Conservation (phyloP, 257 asterid genomes). For the Solanum microdontum region DNA sequence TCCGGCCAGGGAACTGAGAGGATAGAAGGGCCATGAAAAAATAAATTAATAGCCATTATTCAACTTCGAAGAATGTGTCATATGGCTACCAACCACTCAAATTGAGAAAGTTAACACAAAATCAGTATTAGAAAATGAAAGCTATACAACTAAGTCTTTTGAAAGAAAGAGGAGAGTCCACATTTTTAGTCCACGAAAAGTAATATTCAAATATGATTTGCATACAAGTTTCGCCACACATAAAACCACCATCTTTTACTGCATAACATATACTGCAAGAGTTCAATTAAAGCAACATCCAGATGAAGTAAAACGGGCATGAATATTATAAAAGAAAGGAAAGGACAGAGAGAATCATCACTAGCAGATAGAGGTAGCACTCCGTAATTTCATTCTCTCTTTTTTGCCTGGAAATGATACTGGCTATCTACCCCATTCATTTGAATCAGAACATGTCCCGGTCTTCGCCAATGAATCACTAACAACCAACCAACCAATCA, state of each 20-base stretch:
- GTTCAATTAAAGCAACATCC: neutral
- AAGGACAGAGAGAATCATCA: neutral
- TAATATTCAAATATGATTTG: neutral
- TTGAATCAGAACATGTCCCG: neutral
- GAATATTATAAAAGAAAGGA: neutral
- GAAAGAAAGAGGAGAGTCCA: neutral
- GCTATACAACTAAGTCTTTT: neutral
- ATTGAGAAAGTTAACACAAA: neutral
- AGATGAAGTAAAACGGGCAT: neutral
- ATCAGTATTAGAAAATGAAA: neutral
- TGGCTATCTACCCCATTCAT: neutral
- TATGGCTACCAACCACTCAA: neutral
- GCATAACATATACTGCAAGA: neutral
- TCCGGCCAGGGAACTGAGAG: constrained; percentile 82
- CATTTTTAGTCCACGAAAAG: neutral
- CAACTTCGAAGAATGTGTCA: neutral
- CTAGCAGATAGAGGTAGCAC: neutral
- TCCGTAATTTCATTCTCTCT: neutral
- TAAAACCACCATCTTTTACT: neutral
- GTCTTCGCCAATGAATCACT: neutral
- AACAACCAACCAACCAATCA: neutral
- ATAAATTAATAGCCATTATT: neutral
- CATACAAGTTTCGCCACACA: neutral
- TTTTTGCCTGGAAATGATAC: neutral
- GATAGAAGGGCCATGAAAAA: neutral